A percentile compares a stretch with the other conserved stretches of the same genome.
These are phyloP conservation scores for Trichoderma asperellum DNA, from an alignment of 2,329 filamentous ascomycete genomes.

Conservation along the genomic window DNA sequence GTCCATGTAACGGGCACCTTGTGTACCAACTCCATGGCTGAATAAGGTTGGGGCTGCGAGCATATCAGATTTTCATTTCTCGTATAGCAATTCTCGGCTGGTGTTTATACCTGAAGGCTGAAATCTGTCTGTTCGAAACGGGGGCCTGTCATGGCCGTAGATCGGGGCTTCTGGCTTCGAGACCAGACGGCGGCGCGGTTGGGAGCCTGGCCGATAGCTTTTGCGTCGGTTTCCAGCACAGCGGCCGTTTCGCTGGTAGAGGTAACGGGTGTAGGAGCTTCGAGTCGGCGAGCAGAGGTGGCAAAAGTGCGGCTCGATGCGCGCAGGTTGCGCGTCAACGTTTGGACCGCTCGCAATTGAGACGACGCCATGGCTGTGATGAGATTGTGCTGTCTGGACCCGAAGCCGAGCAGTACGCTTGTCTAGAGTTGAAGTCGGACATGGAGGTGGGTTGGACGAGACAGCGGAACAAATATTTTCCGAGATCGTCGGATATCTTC, in stretches of 20 bases:
- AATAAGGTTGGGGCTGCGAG: slow-evolving; percentile 77
- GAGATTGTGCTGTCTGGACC: slow-evolving; percentile 23
- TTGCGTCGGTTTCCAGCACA: slow-evolving; percentile 47
- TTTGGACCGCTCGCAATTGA: slow-evolving; percentile 52
- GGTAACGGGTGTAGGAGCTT: slow-evolving; percentile 47
- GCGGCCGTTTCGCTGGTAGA: slow-evolving; percentile 47
- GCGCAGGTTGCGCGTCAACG: slow-evolving; percentile 51
- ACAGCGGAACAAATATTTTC: slow-evolving; percentile 25
- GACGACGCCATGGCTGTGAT: slow-evolving; percentile 47
- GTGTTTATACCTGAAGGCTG: slow-evolving; percentile 72
- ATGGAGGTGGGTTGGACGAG: slow-evolving; percentile 9
- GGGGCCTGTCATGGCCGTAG: slow-evolving; percentile 86
- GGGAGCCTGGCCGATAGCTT: slow-evolving; percentile 74
- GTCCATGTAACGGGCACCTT: slow-evolving; percentile 93
- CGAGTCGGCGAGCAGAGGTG: slow-evolving; percentile 52
- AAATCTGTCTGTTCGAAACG: slow-evolving; percentile 98
- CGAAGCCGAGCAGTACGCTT: slow-evolving; percentile 5
- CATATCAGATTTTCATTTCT: slow-evolving; percentile 9
- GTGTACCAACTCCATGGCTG: slow-evolving; percentile 95
- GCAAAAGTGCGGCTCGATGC: slow-evolving; percentile 53
- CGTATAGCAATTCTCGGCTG: neutral
- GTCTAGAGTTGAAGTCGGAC: slow-evolving; percentile 7
- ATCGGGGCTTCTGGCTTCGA: slow-evolving; percentile 78
- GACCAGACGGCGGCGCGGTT: slow-evolving; percentile 85
- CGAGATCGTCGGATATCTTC: neutral